Evolutionary conservation across 2,329 filamentous ascomycete species (phyloP).

Genomic region (Aspergillus japonicus): DNA sequence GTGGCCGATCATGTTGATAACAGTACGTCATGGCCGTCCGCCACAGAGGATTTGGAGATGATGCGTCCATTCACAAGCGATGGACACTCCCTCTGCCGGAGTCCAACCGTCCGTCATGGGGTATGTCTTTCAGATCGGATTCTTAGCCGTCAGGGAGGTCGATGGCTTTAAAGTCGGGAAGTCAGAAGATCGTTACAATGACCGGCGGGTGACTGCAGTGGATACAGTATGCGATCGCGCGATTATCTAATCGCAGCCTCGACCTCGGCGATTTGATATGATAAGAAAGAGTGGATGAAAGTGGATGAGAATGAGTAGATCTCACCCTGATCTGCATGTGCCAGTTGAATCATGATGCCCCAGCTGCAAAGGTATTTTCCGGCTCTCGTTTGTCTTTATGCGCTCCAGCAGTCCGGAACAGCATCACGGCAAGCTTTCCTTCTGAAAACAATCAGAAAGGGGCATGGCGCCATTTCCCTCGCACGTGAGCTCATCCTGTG

Average conservation of each 20-base stretch:
- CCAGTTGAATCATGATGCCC: background rate
- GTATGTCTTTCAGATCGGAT: background rate
- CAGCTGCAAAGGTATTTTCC: background rate
- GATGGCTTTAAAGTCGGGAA: background rate
- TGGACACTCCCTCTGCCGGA: background rate
- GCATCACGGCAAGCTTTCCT: background rate
- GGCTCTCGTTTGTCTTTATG: background rate
- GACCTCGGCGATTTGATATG: background rate
- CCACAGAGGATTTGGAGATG: background rate
- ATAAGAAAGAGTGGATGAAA: background rate
- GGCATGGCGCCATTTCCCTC: background rate
- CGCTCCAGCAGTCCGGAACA: background rate
- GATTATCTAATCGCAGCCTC: background rate
- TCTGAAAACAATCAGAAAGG: background rate
- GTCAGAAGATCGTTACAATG: background rate
- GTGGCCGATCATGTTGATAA: background rate
- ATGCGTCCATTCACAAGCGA: background rate
- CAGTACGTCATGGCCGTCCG: slow-evolving; percentile 1
- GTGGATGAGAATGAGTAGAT: background rate
- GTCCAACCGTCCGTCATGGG: background rate
- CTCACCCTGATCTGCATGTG: background rate
- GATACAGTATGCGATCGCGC: background rate
- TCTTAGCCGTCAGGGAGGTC: background rate
- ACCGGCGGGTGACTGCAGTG: background rate
- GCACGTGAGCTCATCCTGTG: background rate